A percentile compares a stretch with the other conserved stretches of the same genome.
Conservation (phyloP, 2,329 filamentous ascomycete species). For the Fusarium algeriense region DNA sequence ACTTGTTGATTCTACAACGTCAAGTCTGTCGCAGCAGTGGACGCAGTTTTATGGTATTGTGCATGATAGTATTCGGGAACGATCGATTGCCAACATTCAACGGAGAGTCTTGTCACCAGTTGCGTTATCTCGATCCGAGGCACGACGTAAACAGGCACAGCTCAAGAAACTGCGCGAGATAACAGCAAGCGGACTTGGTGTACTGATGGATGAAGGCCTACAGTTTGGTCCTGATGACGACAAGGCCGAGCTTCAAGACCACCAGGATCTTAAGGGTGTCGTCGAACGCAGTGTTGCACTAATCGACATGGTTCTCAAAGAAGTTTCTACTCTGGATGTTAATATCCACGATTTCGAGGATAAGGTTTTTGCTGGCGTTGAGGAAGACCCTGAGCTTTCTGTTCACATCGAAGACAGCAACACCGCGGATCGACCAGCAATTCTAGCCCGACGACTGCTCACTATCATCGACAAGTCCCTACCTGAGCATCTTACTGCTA, state of each 20-base stretch:
- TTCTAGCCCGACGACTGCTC: constrained; percentile 75
- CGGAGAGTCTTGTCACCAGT: constrained; percentile 82
- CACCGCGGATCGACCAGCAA: constrained; percentile 63
- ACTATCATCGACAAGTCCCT: constrained; percentile 77
- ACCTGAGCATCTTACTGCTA: constrained; percentile 72
- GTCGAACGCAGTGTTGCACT: constrained; percentile 84
- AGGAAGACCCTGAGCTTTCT: constrained; percentile 70
- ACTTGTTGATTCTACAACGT: constrained; percentile 52
- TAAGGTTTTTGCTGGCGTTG: constrained; percentile 72
- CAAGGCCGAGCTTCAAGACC: constrained; percentile 64
- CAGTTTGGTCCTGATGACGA: constrained; percentile 73
- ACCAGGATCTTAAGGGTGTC: constrained; percentile 73
- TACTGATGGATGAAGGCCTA: constrained; percentile 88
- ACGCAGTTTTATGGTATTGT: constrained; percentile 84
- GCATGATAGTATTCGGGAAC: constrained; percentile 78
- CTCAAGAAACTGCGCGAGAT: constrained; percentile 81
- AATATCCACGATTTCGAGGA: constrained; percentile 74
- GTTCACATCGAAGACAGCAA: constrained; percentile 63
- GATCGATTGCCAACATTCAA: constrained; percentile 78
- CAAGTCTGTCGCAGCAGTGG: constrained; percentile 66
- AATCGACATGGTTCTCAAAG: constrained; percentile 86
- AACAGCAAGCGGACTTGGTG: constrained; percentile 86
- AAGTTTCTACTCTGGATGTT: constrained; percentile 74
- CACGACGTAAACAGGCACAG: constrained; percentile 77
- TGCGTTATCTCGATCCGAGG: constrained; percentile 79